These are phyloP conservation scores for Otatea glauca DNA, from an alignment of 176 grass and related monocot species.

Conservation along the genomic window DNA sequence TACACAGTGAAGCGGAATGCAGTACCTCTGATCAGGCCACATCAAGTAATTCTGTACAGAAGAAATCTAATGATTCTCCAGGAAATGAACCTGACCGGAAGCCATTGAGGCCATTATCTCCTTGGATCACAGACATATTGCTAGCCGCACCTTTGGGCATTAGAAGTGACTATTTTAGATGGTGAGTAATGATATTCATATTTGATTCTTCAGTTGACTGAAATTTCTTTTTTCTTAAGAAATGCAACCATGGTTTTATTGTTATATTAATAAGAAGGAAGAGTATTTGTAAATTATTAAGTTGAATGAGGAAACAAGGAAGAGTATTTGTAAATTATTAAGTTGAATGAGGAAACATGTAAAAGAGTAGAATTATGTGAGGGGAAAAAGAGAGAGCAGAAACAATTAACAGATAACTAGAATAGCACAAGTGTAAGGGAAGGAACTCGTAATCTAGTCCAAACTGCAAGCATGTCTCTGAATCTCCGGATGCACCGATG, in stretches of 20 bases:
- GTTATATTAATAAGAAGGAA: neutral
- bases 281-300: neutral
- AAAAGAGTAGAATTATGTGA: neutral
- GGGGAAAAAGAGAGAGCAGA: neutral
- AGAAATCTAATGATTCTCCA: slow-evolving; percentile 56
- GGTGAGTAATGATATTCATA: slow-evolving; percentile 52
- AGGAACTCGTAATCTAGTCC: neutral
- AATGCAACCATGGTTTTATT: neutral
- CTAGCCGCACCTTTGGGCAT: slow-evolving; percentile 94
- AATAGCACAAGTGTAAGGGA: slow-evolving; percentile 16
- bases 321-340: neutral
- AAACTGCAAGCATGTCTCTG: neutral
- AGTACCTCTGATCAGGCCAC: slow-evolving; percentile 58
- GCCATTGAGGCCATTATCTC: slow-evolving; percentile 79
- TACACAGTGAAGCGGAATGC: slow-evolving; percentile 62
- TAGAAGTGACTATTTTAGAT: slow-evolving; percentile 99
- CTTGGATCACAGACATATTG: slow-evolving; percentile 98
- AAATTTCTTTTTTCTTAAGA: slow-evolving; percentile 7
- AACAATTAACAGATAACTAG: neutral
- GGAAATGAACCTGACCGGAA: slow-evolving; percentile 81
- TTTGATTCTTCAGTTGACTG: slow-evolving; percentile 1
- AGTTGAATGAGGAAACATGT: slow-evolving; percentile 13
- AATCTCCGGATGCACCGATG: neutral
- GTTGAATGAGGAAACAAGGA: slow-evolving; percentile 4
- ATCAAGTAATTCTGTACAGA: slow-evolving; percentile 62